Base-by-base conservation (phyloP, 352 stramenopile genomes). In the Aphanomyces astaci region DNA sequence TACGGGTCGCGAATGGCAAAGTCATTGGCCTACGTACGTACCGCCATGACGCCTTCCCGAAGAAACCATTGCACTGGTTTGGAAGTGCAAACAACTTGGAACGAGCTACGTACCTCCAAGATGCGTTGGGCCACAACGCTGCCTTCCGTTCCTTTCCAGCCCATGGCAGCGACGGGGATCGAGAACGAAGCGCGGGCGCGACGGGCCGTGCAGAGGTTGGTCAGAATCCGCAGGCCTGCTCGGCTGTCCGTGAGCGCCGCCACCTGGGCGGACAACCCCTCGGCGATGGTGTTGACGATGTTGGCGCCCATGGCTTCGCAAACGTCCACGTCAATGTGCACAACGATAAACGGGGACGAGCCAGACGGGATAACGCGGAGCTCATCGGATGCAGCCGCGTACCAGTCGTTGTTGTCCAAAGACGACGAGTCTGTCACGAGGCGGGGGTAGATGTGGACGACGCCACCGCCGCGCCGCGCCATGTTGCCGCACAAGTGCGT, bases 271-370 rank as follows among this genome's bases (percentile, higher is more conserved):
- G 84, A 89, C 15, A 94, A 72, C 3, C 86, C 86, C 62, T 95
- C 87, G 4, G 84, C 84, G 24, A 95, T 83, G 3, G 87, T 94
- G 73, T 95, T 95, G 70, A 95, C 87, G 53, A 94, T 86, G 71
- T 95, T 95, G 43, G 87, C 87, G 31, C 87, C 87, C 87, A 95
- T 95, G 45, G 87, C 87, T 76, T 95, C 87, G 55, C 87, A 93
- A 52, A 92, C 84, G 60, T 95, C 85, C 24, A 95, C 84, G 60
- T 94, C 85, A 22, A 94, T 81, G 73, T 95, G 87, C n/a, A 93
- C 85, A 24, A 95, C 76, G 39, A 93, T 63, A 57, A 86, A 90
- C 64, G 82, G 69, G 22, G 72, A 49, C 3, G 56, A 30, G 1
- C 69, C 59, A 0, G 75, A 83, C 24, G 78, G 74, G 4, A 78